A percentile compares a stretch with the other conserved stretches of the same genome.
Evolutionary conservation across 352 stramenopile genomes (phyloP).

Genomic region (Saprolegnia parasitica): DNA sequence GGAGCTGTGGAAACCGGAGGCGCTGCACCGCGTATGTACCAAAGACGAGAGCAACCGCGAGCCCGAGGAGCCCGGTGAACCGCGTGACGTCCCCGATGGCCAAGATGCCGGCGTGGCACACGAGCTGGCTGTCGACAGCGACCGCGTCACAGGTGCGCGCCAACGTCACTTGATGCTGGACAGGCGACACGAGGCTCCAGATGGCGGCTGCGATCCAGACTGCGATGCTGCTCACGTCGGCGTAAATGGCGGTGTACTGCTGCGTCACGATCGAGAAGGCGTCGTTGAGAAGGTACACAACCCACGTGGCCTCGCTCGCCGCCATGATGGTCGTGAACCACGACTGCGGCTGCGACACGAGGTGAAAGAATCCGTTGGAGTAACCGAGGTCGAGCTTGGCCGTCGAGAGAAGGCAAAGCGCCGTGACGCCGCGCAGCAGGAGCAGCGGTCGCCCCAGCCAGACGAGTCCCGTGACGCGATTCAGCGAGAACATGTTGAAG

Average conservation of each 20-base stretch:
- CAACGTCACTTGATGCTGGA: neutral
- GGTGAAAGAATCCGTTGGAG: neutral
- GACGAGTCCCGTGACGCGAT: neutral
- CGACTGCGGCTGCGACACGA: neutral
- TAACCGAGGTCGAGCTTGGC: neutral
- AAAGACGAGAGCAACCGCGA: neutral
- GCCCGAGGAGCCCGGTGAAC: neutral
- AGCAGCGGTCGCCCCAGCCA: slow-evolving; percentile 20
- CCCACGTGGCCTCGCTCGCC: neutral
- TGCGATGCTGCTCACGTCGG: neutral
- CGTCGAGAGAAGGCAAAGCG: slow-evolving; percentile 2
- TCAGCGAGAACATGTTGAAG: neutral
- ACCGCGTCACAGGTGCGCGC: neutral
- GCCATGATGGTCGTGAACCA: slow-evolving; percentile 6
- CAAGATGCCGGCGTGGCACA: neutral
- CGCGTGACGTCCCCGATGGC: neutral
- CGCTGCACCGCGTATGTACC: neutral
- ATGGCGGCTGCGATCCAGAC: neutral
- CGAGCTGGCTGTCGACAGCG: neutral
- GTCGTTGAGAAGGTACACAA: slow-evolving; percentile 16
- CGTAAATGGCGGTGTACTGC: neutral
- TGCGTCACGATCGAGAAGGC: neutral
- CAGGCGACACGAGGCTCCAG: slow-evolving; percentile 4
- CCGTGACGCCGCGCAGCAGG: slow-evolving; percentile 9
- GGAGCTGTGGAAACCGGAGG: neutral